A percentile compares a stretch with the other conserved stretches of the same genome.
phyloP scores from a whole-genome alignment of 2,329 filamentous ascomycete genomes.

The Lachnellula suecica region DNA sequence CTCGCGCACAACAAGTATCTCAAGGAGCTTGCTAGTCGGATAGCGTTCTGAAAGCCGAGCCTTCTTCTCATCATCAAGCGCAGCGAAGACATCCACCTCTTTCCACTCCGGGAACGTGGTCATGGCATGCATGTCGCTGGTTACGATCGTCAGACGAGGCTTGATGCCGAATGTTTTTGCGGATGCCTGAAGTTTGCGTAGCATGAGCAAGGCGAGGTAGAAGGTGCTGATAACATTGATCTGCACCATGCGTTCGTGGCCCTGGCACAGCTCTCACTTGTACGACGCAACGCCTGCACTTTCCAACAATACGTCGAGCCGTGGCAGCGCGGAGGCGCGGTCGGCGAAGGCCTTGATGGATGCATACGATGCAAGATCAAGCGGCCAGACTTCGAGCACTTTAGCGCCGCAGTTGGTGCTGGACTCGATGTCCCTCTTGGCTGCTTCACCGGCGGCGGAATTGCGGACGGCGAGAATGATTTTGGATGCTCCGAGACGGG shows the following conservation, averaged over 20 bases:
- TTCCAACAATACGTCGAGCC: conserved; percentile 43
- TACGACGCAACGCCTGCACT: conserved; percentile 24
- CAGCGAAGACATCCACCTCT: conserved; percentile 1
- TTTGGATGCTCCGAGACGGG: conserved; percentile 33
- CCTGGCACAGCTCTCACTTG: conserved; percentile 8
- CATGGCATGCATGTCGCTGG: conserved; percentile 7
- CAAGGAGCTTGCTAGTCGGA: conserved; percentile 44
- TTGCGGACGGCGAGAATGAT: conserved; percentile 42
- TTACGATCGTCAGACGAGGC: conserved; percentile 5
- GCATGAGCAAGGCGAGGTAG: conserved; percentile 41
- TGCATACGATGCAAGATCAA: conserved; percentile 17
- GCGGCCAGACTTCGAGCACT: conserved; percentile 17
- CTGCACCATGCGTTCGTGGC: conserved; percentile 17
- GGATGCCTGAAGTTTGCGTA: conserved; percentile 42
- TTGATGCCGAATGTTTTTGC: conserved; percentile 12
- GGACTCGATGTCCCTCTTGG: conserved; percentile 30
- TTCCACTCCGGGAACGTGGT: neutral
- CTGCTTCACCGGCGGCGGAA: conserved; percentile 34
- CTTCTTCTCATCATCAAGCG: neutral
- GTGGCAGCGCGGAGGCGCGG: conserved; percentile 31
- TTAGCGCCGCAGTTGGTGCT: conserved; percentile 6
- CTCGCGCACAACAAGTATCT: conserved; percentile 43
- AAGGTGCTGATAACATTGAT: conserved; percentile 48
- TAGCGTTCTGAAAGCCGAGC: conserved; percentile 36
- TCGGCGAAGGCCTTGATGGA: conserved; percentile 18